phyloP scores from a whole-genome alignment of 2,329 filamentous ascomycete genomes.

The Stachybotrys chlorohalonatus region DNA sequence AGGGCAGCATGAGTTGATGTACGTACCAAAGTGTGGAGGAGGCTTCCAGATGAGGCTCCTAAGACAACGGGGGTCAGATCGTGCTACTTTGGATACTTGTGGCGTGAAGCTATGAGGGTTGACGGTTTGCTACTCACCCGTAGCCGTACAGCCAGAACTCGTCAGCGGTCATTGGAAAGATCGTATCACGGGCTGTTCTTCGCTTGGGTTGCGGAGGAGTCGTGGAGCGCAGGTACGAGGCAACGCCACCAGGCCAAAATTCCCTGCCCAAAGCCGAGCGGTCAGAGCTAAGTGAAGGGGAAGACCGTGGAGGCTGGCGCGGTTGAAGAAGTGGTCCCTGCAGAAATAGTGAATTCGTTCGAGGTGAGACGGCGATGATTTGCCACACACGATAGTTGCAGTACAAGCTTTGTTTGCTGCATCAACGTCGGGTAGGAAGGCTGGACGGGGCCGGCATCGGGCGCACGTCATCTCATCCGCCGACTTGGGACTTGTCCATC shows the following conservation, averaged over 20 bases:
- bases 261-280: too few species aligned
- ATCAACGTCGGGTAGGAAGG: neutral
- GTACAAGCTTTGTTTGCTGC: too few species aligned
- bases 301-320: too few species aligned
- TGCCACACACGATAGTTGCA: too few species aligned
- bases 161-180: slow-evolving; percentile 30
- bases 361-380: too few species aligned
- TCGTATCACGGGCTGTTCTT: neutral
- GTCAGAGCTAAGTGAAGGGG: too few species aligned
- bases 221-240: too few species aligned
- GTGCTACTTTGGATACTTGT: too few species aligned
- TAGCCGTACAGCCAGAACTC: slow-evolving; percentile 98
- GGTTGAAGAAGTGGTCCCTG: too few species aligned
- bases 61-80: slow-evolving; percentile 1
- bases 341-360: too few species aligned
- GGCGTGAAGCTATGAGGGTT: neutral
- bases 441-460: neutral
- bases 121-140: slow-evolving; percentile 50
- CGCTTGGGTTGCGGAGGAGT: too few species aligned
- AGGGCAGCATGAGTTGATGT: neutral
- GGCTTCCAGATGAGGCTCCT: slow-evolving; percentile 97
- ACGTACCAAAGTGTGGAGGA: slow-evolving; percentile 82
- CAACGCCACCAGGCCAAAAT: too few species aligned
- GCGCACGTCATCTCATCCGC: neutral
- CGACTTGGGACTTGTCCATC: neutral